Conservation (phyloP, 148 eudicot genomes). For the Rhododendron mucronatum region DNA sequence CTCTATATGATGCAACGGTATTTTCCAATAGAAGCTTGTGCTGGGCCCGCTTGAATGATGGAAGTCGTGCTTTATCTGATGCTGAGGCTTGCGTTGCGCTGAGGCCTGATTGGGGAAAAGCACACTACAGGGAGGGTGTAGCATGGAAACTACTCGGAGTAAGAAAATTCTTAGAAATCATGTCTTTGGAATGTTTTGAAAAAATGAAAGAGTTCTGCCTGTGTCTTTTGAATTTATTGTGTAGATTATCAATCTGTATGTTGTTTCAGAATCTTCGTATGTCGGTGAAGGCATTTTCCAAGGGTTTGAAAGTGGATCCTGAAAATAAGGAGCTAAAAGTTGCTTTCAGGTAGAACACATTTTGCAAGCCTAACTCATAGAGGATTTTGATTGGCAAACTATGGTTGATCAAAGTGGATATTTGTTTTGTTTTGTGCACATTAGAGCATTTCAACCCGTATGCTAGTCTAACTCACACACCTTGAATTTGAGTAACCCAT, state of each 20-base stretch:
- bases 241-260: not conserved
- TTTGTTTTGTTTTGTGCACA: not conserved
- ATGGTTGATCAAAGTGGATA: not conserved
- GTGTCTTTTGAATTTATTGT: no score
- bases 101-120: constrained; percentile 28
- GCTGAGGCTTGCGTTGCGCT: constrained; percentile 23
- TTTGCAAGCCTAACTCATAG: no score
- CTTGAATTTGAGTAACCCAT: not conserved
- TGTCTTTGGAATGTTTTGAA: not conserved
- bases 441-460: not conserved
- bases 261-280: constrained; percentile 1
- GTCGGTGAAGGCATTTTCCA: constrained; percentile 9
- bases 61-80: constrained; percentile 17
- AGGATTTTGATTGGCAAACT: not conserved
- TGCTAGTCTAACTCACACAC: not conserved
- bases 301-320: constrained; percentile 27
- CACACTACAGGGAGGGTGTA: constrained; percentile 25
- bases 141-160: constrained; percentile 25
- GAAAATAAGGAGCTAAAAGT: constrained; percentile 17
- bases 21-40: constrained; percentile 25
- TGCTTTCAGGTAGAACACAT: constrained; percentile 11
- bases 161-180: not conserved
- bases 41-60: constrained; percentile 17
- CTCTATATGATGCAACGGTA: constrained; percentile 11
- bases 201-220: not conserved